A percentile compares a stretch with the other conserved stretches of the same genome.
phyloP scores from a whole-genome alignment of 1,139 yeast species.

The Meyerozyma elateridarum region DNA sequence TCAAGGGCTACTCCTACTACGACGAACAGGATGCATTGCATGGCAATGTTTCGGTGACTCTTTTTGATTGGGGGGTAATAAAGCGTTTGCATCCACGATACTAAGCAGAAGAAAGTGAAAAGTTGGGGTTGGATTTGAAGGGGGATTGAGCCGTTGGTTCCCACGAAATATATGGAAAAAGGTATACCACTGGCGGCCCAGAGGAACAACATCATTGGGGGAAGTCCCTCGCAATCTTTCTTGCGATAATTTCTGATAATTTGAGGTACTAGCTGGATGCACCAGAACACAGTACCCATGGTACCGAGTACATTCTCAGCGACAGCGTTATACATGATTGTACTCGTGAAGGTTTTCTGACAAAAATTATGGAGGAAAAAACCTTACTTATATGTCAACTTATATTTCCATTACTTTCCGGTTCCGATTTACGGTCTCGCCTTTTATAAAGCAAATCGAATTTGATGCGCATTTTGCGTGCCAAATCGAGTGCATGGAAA shows the following conservation, averaged over 20 bases:
- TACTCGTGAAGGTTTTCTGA: too few species aligned
- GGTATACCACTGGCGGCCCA: conserved; percentile 87
- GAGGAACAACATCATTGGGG: conserved; percentile 75
- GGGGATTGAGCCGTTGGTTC: conserved; percentile 68
- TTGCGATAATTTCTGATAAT: conserved; percentile 63
- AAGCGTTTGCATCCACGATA: conserved; percentile 68
- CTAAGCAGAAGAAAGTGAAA: conserved; percentile 65
- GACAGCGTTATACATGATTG: conserved; percentile 15
- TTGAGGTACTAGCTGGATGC: conserved; percentile 85
- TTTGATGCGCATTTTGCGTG: too few species aligned
- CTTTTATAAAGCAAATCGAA: too few species aligned
- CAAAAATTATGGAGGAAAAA: too few species aligned
- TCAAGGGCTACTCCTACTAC: conserved; percentile 55
- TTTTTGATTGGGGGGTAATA: conserved; percentile 72
- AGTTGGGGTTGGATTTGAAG: conserved; percentile 83
- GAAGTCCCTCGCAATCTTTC: conserved; percentile 83
- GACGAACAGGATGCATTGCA: conserved; percentile 34
- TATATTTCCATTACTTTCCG: too few species aligned
- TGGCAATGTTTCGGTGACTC: conserved; percentile 31
- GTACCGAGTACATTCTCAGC: conserved; percentile 84
- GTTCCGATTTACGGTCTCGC: too few species aligned
- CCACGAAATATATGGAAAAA: conserved; percentile 74
- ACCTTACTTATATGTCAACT: too few species aligned
- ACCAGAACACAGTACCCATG: conserved; percentile 86
- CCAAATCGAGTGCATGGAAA: too few species aligned